phyloP scores from a whole-genome alignment of 257 asterid genomes.

The Solanum corneliomulleri region DNA sequence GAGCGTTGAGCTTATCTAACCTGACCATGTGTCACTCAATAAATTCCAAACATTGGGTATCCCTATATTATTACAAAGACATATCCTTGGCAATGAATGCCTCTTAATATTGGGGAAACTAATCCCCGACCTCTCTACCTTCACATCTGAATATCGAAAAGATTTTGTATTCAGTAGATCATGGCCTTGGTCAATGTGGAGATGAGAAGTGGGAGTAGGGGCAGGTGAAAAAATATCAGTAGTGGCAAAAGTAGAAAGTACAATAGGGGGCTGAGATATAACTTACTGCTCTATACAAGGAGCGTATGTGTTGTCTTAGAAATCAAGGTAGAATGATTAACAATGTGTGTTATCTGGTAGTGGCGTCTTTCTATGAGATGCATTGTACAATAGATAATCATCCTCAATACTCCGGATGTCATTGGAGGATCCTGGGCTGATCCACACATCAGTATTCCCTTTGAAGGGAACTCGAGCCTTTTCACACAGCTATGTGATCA shows the following conservation, averaged over 20 bases:
- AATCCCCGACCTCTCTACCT: neutral
- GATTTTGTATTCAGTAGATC: too few relatives aligned
- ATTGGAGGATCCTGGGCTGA: neutral
- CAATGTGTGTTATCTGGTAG: neutral
- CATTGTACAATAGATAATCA: neutral
- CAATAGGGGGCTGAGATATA: neutral
- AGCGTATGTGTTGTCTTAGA: neutral
- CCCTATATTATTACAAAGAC: too few relatives aligned
- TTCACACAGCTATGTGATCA: neutral
- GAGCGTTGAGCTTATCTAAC: neutral
- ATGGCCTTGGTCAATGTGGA: neutral
- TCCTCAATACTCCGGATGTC: neutral
- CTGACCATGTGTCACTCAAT: neutral
- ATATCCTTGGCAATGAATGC: neutral
- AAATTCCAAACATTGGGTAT: neutral
- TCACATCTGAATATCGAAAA: accelerated
- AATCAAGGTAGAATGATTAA: neutral
- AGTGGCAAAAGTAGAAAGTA: neutral
- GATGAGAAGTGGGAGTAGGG: neutral
- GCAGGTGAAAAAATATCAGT: neutral
- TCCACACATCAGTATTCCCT: neutral
- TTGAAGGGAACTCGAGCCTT: neutral
- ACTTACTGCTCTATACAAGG: neutral
- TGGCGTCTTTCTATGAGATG: neutral
- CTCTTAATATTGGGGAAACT: neutral